Percentiles rank a stretch among this genome's conserved stretches.
phyloP scores from a whole-genome alignment of 1,284 basidiomycete species.

The Pterula multifida region DNA sequence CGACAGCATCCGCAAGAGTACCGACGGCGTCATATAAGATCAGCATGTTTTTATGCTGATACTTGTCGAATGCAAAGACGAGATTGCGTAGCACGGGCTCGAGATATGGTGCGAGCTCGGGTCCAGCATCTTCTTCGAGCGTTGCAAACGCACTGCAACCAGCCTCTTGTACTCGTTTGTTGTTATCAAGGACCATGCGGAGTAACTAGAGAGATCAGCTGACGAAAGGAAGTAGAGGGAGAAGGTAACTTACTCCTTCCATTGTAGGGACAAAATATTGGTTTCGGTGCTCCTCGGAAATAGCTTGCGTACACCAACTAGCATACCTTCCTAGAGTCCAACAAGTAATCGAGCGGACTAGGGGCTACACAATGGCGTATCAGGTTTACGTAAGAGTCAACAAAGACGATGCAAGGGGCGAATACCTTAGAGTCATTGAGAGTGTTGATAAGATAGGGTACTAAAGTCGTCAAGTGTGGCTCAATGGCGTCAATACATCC shows the following conservation, averaged over 20 bases:
- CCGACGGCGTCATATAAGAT: slow-evolving; percentile 98
- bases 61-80: slow-evolving; percentile 94
- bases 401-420: slow-evolving; percentile 1
- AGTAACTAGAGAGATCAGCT: slow-evolving; percentile 49
- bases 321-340: slow-evolving; percentile 99
- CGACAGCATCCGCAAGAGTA: slow-evolving; percentile 94
- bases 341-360: slow-evolving; percentile 96
- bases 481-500: slow-evolving; percentile 95
- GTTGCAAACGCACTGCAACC: slow-evolving; percentile 99
- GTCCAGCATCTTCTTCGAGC: slow-evolving; percentile 93
- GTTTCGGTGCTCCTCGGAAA: slow-evolving; percentile 76
- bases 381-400: slow-evolving; percentile 1
- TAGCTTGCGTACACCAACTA: slow-evolving; percentile 84
- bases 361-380: slow-evolving; percentile 43
- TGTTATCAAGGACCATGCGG: slow-evolving; percentile 96
- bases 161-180: slow-evolving; percentile 98
- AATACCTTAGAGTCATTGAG: slow-evolving; percentile 83
- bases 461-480: slow-evolving; percentile 84
- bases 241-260: slow-evolving; percentile 65
- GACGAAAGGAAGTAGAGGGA: slow-evolving; percentile 8
- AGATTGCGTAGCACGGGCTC: slow-evolving; percentile 93
- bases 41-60: slow-evolving; percentile 98
- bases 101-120: slow-evolving; percentile 84
- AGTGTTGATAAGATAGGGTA: slow-evolving; percentile 88
- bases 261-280: slow-evolving; percentile 93